These are phyloP conservation scores for Phytophthora fragariaefolia DNA, from an alignment of 352 stramenopile genomes.

Conservation along the genomic window DNA sequence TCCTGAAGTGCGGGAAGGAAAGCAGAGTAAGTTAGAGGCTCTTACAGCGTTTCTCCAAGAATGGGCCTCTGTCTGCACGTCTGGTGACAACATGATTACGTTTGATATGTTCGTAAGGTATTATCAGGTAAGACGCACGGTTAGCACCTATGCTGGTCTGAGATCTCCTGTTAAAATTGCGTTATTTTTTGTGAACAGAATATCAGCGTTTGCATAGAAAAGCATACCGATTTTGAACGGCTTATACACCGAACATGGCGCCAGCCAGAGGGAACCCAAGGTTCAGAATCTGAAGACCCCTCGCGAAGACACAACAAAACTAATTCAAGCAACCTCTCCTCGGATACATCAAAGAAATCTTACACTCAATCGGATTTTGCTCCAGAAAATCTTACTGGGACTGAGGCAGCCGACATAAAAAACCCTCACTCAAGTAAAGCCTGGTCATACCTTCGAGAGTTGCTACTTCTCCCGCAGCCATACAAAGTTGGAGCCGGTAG, in stretches of 20 bases:
- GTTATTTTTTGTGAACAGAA: too few relatives aligned
- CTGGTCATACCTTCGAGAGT: conserved; percentile 33
- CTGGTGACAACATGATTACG: conserved; percentile 53
- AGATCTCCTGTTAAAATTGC: too few relatives aligned
- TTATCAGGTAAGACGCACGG: conserved; percentile 62
- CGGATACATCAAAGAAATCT: not conserved
- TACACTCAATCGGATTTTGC: not conserved
- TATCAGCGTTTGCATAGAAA: conserved; percentile 74
- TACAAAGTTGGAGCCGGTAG: conserved; percentile 15
- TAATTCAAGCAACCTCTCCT: too few relatives aligned
- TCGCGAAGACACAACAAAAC: not conserved
- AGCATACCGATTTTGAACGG: conserved; percentile 85
- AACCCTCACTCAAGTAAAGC: conserved; percentile 7
- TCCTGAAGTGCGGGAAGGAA: conserved; percentile 71
- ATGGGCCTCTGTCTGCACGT: conserved; percentile 50
- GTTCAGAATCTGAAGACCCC: conserved; percentile 1
- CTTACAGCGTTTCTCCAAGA: conserved; percentile 76
- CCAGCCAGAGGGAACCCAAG: conserved; percentile 34
- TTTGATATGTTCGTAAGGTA: conserved; percentile 76
- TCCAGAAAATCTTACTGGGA: not conserved
- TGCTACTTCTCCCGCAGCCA: conserved; percentile 28
- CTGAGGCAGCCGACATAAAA: not conserved
- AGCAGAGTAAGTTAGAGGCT: conserved; percentile 56
- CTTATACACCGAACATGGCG: conserved; percentile 83
- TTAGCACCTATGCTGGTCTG: too few relatives aligned